Base-by-base conservation (phyloP, 495 filamentous ascomycete species). In the Cryomyces minteri region DNA sequence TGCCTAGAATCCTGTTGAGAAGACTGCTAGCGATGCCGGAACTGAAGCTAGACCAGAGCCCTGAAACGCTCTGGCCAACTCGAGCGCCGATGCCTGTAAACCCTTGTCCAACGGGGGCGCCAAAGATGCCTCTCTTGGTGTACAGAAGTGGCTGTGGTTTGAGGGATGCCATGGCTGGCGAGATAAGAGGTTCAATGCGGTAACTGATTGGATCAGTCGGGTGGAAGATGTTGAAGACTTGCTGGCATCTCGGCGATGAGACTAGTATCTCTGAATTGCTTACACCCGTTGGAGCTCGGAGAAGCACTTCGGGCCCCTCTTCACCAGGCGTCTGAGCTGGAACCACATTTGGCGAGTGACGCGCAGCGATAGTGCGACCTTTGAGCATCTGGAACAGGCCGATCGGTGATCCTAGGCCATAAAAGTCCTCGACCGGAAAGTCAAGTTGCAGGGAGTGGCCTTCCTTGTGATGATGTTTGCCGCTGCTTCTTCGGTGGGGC, bases 341-440 rank as follows among this genome's bases (percentile, higher is more conserved):
- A 53, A 72, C 67, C 4, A 68, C 63, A 4, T 69, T 52, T 9
- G n/a, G 9, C 55, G 6, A 62, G 9, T 59, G 49, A 32, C 67
- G 55, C 0, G 65, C 72, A 14, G 67, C 67, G 54, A 86, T 80
- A 4, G 67, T 82, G 30, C 84, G 79, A 4, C 88, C 90, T 62
- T 94, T 93, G 9, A 98, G 72, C 90, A 98, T 98, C 58, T 95
- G 86, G 56, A 95, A 96, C 1, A 96, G 70, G 0, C 86, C 88
- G 47, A 98, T 81, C 0, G 88, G 88, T 4, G 85, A 93, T 9
- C 88, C 88, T 4, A 98, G 65, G 52, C 82, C 88, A 57, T 88
- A 95, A 54, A 95, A 82, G 48, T 88, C 79, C 48, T 93, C 83
- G 6, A 93, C 88, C 12, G 73, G 66, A 48, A 82, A 82, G 33